Evolutionary conservation across 176 grass and related monocot genomes (phyloP).

Genomic region (Areca catechu): DNA sequence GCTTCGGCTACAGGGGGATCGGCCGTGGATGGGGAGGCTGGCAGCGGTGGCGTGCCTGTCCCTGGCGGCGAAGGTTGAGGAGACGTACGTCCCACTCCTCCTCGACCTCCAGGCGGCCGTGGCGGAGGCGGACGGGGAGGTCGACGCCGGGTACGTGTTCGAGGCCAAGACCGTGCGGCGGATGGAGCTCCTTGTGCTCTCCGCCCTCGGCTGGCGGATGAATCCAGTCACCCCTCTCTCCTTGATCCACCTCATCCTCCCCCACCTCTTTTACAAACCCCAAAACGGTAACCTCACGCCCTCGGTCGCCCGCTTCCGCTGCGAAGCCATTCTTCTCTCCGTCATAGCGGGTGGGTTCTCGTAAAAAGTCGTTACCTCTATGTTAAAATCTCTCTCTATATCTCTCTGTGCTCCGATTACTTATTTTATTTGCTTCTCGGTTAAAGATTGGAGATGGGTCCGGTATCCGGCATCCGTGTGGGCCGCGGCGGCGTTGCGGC

Average conservation of each 20-base stretch:
- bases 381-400: not conserved
- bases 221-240: conserved; percentile 12
- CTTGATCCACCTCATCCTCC: conserved; percentile 13
- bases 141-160: not conserved
- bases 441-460: conserved; percentile 72
- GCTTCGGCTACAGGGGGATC: not conserved
- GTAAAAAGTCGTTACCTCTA: not conserved
- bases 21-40: conserved; percentile 12
- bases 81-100: not conserved
- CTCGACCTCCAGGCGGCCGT: too few relatives aligned
- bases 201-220: conserved; percentile 18
- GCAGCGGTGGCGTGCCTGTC: conserved; percentile 8
- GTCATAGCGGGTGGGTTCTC: conserved; percentile 42
- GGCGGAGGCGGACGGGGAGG: too few relatives aligned
- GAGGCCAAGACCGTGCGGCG: conserved; percentile 10
- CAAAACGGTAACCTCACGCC: not conserved
- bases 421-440: not conserved
- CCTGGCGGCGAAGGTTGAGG: conserved; percentile 12
- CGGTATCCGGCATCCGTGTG: conserved; percentile 55
- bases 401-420: not conserved
- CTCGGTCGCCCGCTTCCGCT: not conserved
- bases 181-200: conserved; percentile 18
- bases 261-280: not conserved
- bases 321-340: conserved; percentile 40
- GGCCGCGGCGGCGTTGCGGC: conserved; percentile 56